These are phyloP conservation scores for Candida montana DNA, from an alignment of 805 yeast genomes.

Conservation along the genomic window DNA sequence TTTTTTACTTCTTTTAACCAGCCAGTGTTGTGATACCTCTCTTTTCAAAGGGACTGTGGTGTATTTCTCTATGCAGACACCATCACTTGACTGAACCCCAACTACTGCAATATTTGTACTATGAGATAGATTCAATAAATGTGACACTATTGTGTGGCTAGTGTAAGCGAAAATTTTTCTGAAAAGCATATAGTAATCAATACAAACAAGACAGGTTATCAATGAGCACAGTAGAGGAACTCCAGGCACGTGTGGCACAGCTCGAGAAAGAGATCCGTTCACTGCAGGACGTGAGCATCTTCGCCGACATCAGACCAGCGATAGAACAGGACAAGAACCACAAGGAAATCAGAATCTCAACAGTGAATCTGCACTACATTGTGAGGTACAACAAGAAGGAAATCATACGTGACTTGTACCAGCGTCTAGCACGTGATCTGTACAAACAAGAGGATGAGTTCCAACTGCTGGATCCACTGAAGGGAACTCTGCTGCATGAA, in stretches of 20 bases:
- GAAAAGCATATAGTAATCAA: too few relatives aligned
- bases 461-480: conserved; percentile 17
- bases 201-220: too few relatives aligned
- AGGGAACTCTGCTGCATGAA: conserved; percentile 15
- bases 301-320: conserved; percentile 22
- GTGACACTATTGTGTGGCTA: too few relatives aligned
- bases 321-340: conserved; percentile 16
- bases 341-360: conserved; percentile 15
- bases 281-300: conserved; percentile 20
- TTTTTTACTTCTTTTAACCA: too few relatives aligned
- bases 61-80: too few relatives aligned
- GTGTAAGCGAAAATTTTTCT: too few relatives aligned
- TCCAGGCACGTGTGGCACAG: conserved; percentile 11
- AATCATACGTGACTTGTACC: conserved; percentile 4
- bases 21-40: too few relatives aligned
- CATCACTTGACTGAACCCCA: too few relatives aligned
- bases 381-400: conserved; percentile 14
- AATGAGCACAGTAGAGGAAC: conserved; percentile 1
- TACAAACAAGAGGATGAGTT: conserved; percentile 13
- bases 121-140: too few relatives aligned
- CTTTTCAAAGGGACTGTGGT: too few relatives aligned
- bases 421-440: not conserved
- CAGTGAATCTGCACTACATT: conserved; percentile 16
- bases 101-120: too few relatives aligned
- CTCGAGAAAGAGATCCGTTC: conserved; percentile 20